Evolutionary conservation across 2,329 filamentous ascomycete species (phyloP).

Genomic region (Aspergillus japonicus): DNA sequence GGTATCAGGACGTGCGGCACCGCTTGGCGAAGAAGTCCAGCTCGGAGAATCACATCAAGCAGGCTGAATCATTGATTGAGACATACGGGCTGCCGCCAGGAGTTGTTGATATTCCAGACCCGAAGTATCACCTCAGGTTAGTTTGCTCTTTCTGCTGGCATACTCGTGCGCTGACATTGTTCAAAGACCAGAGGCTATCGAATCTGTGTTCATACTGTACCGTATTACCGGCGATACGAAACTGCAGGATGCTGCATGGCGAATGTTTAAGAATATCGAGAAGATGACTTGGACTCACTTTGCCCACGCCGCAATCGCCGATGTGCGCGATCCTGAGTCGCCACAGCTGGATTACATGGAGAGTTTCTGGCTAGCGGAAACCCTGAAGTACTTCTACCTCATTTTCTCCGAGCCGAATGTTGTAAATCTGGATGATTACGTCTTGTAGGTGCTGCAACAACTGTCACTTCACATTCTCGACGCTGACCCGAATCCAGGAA

Average conservation of each 20-base stretch:
- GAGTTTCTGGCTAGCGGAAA: constrained; percentile 49
- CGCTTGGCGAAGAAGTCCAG: constrained; percentile 18
- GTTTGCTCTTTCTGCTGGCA: neutral
- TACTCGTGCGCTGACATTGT: constrained; percentile 1
- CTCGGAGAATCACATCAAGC: constrained; percentile 5
- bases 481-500: constrained; percentile 27
- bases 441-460: constrained; percentile 33
- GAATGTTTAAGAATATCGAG: constrained; percentile 51
- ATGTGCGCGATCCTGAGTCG: constrained; percentile 37
- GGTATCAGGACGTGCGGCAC: constrained; percentile 30
- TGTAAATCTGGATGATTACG: constrained; percentile 45
- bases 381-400: constrained; percentile 48
- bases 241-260: constrained; percentile 49
- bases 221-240: constrained; percentile 56
- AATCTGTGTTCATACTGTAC: constrained; percentile 62
- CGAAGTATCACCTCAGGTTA: constrained; percentile 34
- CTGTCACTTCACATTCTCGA: neutral
- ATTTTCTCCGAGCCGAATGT: constrained; percentile 43
- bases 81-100: constrained; percentile 27
- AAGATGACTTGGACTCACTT: constrained; percentile 44
- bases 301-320: constrained; percentile 44
- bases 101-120: constrained; percentile 26
- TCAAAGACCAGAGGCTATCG: constrained; percentile 56
- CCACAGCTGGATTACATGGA: constrained; percentile 42
- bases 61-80: constrained; percentile 21